Conservation (phyloP, 2,329 filamentous ascomycete genomes). For the Fusarium falciforme region DNA sequence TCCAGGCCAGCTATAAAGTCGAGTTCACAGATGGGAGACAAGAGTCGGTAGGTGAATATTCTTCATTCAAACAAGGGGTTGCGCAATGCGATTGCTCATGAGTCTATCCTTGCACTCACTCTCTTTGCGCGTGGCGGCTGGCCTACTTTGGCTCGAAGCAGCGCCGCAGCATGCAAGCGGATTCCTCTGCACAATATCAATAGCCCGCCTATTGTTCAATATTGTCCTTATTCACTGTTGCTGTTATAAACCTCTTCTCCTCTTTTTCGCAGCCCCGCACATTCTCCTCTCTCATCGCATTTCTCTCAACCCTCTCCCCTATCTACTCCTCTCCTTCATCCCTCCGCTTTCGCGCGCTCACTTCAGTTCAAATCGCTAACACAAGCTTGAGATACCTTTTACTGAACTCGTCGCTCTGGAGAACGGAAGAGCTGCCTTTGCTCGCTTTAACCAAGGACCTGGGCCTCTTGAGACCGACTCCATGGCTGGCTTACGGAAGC, state of each 20-base stretch:
- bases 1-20: constrained; percentile 48
- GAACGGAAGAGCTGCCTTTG: constrained; percentile 49
- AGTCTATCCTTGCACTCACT: neutral
- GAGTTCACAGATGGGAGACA: constrained; percentile 61
- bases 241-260: constrained; percentile 19
- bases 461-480: constrained; percentile 28
- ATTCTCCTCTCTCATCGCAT: constrained; percentile 2
- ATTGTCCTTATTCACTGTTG: constrained; percentile 36
- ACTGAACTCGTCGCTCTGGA: constrained; percentile 46
- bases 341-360: neutral
- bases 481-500: constrained; percentile 41
- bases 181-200: neutral
- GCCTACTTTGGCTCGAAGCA: neutral
- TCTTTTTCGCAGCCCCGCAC: constrained; percentile 22
- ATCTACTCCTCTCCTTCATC: neutral
- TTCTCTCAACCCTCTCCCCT: neutral
- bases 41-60: constrained; percentile 55
- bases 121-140: neutral
- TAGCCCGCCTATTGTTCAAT: constrained; percentile 10
- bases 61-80: neutral
- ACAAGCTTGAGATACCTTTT: constrained; percentile 44
- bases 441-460: constrained; percentile 32
- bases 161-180: neutral
- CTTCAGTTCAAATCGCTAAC: constrained; percentile 29
- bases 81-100: neutral